Evolutionary conservation across 768 basidiomycete species (phyloP).

Genomic region (Kockovaella imperatae): DNA sequence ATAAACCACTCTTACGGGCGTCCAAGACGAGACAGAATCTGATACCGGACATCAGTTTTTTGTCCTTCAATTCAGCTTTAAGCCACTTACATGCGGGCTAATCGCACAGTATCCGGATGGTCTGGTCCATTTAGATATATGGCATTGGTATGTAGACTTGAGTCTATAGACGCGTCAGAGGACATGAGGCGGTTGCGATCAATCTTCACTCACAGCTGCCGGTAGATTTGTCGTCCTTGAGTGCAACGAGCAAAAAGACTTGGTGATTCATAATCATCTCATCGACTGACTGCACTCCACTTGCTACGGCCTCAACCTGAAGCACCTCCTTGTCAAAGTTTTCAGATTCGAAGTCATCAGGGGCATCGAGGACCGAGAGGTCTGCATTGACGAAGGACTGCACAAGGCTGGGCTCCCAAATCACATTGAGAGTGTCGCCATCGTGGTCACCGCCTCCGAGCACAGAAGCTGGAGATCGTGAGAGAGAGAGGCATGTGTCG

Average conservation of each 20-base stretch:
- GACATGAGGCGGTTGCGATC: background rate
- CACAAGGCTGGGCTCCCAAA: slow-evolving; percentile 23
- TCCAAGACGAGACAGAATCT: slow-evolving; percentile 33
- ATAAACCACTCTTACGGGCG: slow-evolving; percentile 33
- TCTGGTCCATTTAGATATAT: slow-evolving; percentile 24
- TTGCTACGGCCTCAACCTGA: slow-evolving; percentile 6
- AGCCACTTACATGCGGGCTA: slow-evolving; percentile 26
- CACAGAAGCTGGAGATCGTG: slow-evolving; percentile 25
- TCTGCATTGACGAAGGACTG: slow-evolving; percentile 22
- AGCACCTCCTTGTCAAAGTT: slow-evolving; percentile 31
- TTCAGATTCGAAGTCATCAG: slow-evolving; percentile 15
- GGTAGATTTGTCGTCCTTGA: slow-evolving; percentile 16
- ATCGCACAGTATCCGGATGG: slow-evolving; percentile 19
- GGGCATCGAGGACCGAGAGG: slow-evolving; percentile 11
- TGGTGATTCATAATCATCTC: slow-evolving; percentile 20
- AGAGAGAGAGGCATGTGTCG: slow-evolving; percentile 17
- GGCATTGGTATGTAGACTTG: slow-evolving; percentile 30
- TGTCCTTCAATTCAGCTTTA: background rate
- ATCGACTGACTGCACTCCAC: slow-evolving; percentile 4
- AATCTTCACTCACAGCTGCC: slow-evolving; percentile 19
- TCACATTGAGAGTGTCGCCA: slow-evolving; percentile 33
- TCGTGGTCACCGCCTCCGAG: slow-evolving; percentile 39
- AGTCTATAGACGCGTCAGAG: slow-evolving; percentile 24
- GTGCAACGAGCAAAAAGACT: slow-evolving; percentile 17
- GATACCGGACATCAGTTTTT: slow-evolving; percentile 4